phyloP scores from a whole-genome alignment of 2,329 filamentous ascomycete genomes.

The Diplodia intermedia region DNA sequence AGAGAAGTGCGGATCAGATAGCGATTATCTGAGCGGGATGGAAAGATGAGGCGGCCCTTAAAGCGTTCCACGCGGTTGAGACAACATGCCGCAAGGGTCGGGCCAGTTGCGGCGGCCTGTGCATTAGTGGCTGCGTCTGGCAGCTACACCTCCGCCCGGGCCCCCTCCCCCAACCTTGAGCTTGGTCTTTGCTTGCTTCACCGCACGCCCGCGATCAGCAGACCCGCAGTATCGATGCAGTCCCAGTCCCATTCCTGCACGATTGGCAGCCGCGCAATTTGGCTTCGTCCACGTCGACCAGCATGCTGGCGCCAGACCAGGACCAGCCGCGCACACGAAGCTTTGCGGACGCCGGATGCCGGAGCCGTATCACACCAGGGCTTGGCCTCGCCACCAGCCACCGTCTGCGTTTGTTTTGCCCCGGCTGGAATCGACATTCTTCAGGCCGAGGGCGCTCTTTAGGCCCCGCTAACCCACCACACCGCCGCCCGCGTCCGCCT shows the following conservation, averaged over 20 bases:
- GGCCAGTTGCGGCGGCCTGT: constrained; percentile 19
- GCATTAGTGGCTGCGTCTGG: constrained; percentile 5
- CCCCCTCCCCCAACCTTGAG: not conserved
- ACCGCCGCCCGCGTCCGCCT: constrained; percentile 7
- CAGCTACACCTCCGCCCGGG: not conserved
- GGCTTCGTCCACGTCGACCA: too few species aligned
- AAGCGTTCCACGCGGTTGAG: not conserved
- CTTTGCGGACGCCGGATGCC: constrained; percentile 6
- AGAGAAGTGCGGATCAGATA: constrained; percentile 22
- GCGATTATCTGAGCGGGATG: constrained; percentile 10
- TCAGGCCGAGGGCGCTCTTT: not conserved
- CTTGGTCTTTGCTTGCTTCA: constrained; percentile 14
- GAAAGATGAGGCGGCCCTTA: constrained; percentile 19
- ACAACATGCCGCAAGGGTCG: constrained; percentile 19
- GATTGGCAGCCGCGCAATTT: not conserved
- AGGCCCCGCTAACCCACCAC: not conserved
- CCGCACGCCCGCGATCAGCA: constrained; percentile 8
- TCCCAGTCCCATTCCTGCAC: constrained; percentile 1
- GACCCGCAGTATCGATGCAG: not conserved
- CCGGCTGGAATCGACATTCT: constrained; percentile 25
- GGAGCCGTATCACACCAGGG: constrained; percentile 8
- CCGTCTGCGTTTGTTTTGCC: constrained; percentile 15
- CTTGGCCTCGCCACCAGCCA: constrained; percentile 23
- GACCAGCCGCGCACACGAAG: not conserved
- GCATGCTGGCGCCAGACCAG: too few species aligned